These are phyloP conservation scores for Blastobotrys persicus DNA, from an alignment of 1,139 yeast genomes.

Conservation along the genomic window DNA sequence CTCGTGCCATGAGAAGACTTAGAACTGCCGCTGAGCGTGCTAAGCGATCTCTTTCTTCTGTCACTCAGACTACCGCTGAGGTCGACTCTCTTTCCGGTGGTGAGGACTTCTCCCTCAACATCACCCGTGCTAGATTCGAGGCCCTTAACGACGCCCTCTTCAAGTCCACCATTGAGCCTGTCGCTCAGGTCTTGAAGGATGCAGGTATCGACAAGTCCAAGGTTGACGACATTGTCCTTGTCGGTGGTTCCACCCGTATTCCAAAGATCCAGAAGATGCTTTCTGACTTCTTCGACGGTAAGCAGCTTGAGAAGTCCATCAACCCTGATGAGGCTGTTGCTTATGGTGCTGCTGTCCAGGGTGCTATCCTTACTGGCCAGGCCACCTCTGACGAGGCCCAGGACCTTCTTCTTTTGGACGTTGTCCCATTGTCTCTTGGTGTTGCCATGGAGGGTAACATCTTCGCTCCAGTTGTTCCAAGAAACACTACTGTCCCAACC, in stretches of 20 bases:
- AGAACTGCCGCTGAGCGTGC: conserved; percentile 93
- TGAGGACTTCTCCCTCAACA: conserved; percentile 74
- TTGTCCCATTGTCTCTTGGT: conserved; percentile 98
- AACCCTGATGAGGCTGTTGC: conserved; percentile 98
- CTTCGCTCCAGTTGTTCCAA: conserved; percentile 98
- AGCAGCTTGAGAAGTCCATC: conserved; percentile 84
- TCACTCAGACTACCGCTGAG: conserved; percentile 83
- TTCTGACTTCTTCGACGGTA: conserved; percentile 85
- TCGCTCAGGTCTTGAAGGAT: conserved; percentile 82
- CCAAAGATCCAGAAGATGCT: conserved; percentile 89
- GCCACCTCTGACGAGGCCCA: conserved; percentile 96
- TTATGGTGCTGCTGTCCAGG: conserved; percentile 99
- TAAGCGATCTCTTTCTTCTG: conserved; percentile 83
- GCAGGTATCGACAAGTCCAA: conserved; percentile 72
- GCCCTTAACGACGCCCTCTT: conserved; percentile 79
- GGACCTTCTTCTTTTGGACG: conserved; percentile 96
- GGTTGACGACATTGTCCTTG: conserved; percentile 83
- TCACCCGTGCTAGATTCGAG: conserved; percentile 91
- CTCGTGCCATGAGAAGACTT: conserved; percentile 82
- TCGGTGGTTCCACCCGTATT: conserved; percentile 93
- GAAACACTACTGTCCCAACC: conserved; percentile 99
- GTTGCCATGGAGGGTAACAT: conserved; percentile 99
- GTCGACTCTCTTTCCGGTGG: conserved; percentile 80
- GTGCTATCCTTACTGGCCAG: conserved; percentile 92
- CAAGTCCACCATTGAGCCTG: conserved; percentile 84